A percentile compares a stretch with the other conserved stretches of the same genome.
Evolutionary conservation across 148 eudicot genomes (phyloP).

Genomic region (Vaccinium darrowii): DNA sequence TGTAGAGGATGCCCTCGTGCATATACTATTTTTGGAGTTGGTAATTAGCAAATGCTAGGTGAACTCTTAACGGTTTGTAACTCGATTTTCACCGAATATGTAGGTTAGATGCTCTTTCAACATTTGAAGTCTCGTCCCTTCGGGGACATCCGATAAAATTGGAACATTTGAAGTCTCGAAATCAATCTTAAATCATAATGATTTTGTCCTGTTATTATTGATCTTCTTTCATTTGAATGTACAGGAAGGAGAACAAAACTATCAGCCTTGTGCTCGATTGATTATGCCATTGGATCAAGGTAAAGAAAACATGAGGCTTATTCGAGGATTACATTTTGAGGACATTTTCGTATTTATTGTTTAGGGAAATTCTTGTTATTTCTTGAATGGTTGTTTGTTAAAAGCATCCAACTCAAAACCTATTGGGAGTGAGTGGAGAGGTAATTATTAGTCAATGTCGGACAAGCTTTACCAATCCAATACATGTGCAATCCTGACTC

Average conservation of each 20-base stretch:
- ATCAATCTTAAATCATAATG: background rate
- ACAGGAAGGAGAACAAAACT: constrained; percentile 51
- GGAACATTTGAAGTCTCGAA: background rate
- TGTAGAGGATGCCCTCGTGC: background rate
- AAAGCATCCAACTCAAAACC: background rate
- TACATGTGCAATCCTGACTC: background rate
- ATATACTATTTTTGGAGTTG: background rate
- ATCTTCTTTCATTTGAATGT: constrained; percentile 18
- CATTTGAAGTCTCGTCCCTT: background rate
- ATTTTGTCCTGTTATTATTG: background rate
- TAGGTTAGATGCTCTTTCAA: background rate
- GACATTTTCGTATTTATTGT: background rate
- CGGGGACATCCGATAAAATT: no score
- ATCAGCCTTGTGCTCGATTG: constrained; percentile 43
- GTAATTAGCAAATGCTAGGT: background rate
- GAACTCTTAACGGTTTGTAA: background rate
- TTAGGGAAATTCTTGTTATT: background rate
- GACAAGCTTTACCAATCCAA: background rate
- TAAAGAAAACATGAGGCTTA: constrained; percentile 18
- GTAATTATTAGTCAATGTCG: background rate
- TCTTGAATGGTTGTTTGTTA: background rate
- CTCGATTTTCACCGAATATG: background rate
- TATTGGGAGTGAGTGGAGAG: background rate
- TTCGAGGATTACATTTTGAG: background rate
- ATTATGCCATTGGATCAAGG: constrained; percentile 53